Percentiles rank a stretch among this genome's conserved stretches.
Conservation (phyloP, 257 asterid species). For the Fraxinus pennsylvanica region DNA sequence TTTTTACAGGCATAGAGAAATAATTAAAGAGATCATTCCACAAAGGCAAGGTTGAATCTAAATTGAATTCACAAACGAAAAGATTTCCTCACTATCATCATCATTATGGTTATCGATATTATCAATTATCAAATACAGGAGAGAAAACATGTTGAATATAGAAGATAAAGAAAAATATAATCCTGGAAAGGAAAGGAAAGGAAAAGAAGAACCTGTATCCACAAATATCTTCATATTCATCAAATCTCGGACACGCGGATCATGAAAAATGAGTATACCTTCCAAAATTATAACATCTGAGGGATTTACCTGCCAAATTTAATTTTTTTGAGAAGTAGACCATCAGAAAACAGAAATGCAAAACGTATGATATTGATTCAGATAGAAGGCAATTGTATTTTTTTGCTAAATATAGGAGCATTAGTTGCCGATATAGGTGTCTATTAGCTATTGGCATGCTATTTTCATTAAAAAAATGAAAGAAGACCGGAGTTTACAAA, state of each 20-base stretch:
- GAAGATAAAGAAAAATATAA: not conserved
- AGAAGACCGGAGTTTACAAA: not conserved
- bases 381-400: not conserved
- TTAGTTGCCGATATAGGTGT: not conserved
- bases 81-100: not conserved
- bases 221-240: constrained; percentile 99
- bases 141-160: not conserved
- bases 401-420: not conserved
- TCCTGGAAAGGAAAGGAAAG: constrained; percentile 28
- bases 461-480: not conserved
- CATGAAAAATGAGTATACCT: constrained; percentile 97
- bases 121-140: not conserved
- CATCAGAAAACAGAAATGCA: not conserved
- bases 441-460: not conserved
- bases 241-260: constrained; percentile 76
- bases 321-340: not conserved
- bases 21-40: not conserved
- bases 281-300: constrained; percentile 96
- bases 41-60: not conserved
- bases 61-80: not conserved
- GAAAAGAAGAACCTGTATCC: constrained; percentile 78
- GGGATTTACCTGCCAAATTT: constrained; percentile 80
- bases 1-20: not conserved
- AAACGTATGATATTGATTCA: not conserved
- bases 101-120: not conserved